Evolutionary conservation across 805 yeast genomes (phyloP).

Genomic region (Candida golubevii): DNA sequence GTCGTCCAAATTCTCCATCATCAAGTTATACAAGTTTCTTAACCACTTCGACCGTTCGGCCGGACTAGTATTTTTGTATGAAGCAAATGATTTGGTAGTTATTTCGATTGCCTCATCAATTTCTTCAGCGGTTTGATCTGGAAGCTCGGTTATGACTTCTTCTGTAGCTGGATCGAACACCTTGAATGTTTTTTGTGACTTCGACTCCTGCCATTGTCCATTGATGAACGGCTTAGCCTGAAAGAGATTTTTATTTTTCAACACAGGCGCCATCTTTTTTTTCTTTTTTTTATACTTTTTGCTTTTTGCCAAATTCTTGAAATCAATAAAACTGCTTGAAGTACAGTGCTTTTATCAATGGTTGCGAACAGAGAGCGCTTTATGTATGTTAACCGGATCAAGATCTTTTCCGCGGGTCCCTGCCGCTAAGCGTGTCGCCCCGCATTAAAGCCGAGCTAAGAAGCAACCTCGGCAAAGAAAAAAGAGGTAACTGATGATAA

Average conservation of each 20-base stretch:
- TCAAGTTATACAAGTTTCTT: slow-evolving; percentile 46
- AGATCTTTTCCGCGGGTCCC: too few species aligned
- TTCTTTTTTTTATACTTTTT: not conserved
- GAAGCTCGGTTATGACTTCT: slow-evolving; percentile 31
- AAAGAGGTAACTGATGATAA: too few species aligned
- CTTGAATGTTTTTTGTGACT: slow-evolving; percentile 33
- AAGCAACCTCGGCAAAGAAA: too few species aligned
- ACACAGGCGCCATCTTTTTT: slow-evolving; percentile 13
- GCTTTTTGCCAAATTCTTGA: not conserved
- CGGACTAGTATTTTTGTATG: slow-evolving; percentile 45
- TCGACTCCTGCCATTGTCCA: slow-evolving; percentile 37
- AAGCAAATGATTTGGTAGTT: slow-evolving; percentile 43
- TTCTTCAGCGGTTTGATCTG: slow-evolving; percentile 44
- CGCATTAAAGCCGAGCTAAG: too few species aligned
- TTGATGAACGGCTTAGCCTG: slow-evolving; percentile 32
- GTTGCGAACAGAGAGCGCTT: too few species aligned
- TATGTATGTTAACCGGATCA: too few species aligned
- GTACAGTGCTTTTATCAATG: not conserved
- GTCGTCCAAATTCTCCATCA: slow-evolving; percentile 54
- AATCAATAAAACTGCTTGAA: not conserved
- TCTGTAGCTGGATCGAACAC: slow-evolving; percentile 41
- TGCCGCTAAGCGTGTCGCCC: too few species aligned
- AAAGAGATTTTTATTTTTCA: slow-evolving; percentile 34
- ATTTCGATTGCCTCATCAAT: slow-evolving; percentile 44
- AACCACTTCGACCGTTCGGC: slow-evolving; percentile 49